phyloP scores from a whole-genome alignment of 2,329 filamentous ascomycete species.

The Epichloe brachyelytri region DNA sequence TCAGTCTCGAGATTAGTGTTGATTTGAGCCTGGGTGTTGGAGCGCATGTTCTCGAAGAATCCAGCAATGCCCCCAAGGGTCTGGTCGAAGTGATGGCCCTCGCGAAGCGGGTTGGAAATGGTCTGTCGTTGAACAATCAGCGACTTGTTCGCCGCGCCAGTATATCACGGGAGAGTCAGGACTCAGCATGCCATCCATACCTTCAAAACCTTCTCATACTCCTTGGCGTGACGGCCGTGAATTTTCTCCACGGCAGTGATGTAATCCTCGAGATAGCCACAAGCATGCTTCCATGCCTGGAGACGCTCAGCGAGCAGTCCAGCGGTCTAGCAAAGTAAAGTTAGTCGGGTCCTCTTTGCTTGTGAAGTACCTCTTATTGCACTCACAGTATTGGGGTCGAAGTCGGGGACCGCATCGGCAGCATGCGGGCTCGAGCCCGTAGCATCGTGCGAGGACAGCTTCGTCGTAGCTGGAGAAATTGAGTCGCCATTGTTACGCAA shows the following conservation, averaged over 20 bases:
- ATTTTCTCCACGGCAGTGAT: conserved; percentile 74
- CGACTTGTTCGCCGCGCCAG: not conserved
- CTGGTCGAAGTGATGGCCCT: conserved; percentile 89
- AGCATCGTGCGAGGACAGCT: conserved; percentile 33
- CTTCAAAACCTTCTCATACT: conserved; percentile 92
- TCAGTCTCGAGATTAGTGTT: conserved; percentile 87
- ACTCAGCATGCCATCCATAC: conserved; percentile 16
- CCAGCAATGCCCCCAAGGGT: conserved; percentile 75
- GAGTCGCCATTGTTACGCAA: conserved; percentile 13
- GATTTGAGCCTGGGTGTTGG: conserved; percentile 82
- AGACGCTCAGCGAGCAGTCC: conserved; percentile 75
- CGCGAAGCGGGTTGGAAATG: conserved; percentile 71
- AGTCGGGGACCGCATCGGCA: conserved; percentile 47
- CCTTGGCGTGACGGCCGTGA: conserved; percentile 74
- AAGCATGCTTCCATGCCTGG: conserved; percentile 91
- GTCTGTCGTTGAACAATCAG: conserved; percentile 36
- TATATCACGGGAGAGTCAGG: not conserved
- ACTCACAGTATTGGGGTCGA: conserved; percentile 45
- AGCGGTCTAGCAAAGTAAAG: conserved; percentile 44
- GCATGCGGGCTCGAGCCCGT: conserved; percentile 32
- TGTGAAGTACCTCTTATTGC: not conserved
- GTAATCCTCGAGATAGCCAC: conserved; percentile 85
- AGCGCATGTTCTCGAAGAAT: conserved; percentile 86
- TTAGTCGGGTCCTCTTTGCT: not conserved
- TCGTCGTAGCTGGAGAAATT: conserved; percentile 18